A percentile compares a stretch with the other conserved stretches of the same genome.
Evolutionary conservation across 2,329 filamentous ascomycete species (phyloP).

Genomic region (Trichothecium roseum): DNA sequence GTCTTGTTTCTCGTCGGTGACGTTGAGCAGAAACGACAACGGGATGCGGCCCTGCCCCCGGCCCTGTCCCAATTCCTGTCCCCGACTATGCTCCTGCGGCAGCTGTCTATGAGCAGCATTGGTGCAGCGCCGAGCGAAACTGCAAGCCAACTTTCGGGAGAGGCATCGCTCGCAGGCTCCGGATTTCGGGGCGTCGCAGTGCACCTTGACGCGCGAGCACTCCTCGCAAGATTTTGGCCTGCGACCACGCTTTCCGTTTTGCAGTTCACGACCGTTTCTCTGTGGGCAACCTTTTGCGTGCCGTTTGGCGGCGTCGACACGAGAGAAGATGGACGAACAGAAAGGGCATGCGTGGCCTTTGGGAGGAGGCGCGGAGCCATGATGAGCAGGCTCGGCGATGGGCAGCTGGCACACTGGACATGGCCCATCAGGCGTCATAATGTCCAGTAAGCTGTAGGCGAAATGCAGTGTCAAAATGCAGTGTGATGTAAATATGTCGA

Average conservation of each 20-base stretch:
- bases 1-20: neutral
- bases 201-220: conserved; percentile 1
- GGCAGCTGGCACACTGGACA: neutral
- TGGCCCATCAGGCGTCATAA: too few relatives aligned
- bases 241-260: neutral
- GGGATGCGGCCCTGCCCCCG: neutral
- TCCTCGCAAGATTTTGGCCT: conserved; percentile 1
- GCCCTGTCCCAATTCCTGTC: neutral
- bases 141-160: neutral
- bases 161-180: neutral
- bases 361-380: neutral
- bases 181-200: conserved; percentile 1
- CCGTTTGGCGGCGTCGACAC: conserved; percentile 1
- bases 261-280: neutral
- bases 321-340: conserved; percentile 1
- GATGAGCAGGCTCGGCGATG: neutral
- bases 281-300: neutral
- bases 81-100: neutral
- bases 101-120: neutral
- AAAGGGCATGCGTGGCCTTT: conserved; percentile 1
- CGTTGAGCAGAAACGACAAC: conserved; percentile 1
- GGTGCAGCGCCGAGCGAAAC: neutral
- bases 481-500: too few relatives aligned
- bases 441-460: too few relatives aligned
- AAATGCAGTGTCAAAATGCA: too few relatives aligned